Percentiles rank a stretch among this genome's conserved stretches.
Evolutionary conservation across 176 grass and related monocot species (phyloP).

Genomic region (Aegilops tauschii): DNA sequence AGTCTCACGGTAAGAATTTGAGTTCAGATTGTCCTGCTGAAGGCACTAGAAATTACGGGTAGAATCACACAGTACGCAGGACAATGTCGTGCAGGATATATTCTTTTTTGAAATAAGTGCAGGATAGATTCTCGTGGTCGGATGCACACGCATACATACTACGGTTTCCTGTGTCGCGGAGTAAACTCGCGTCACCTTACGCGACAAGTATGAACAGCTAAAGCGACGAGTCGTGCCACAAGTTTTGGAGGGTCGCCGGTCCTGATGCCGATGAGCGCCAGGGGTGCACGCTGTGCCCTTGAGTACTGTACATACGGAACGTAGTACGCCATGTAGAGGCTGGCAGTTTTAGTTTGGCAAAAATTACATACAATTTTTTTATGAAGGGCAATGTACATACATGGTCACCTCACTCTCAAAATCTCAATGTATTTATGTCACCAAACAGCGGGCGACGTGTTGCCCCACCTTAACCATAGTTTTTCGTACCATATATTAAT

Average conservation of each 20-base stretch:
- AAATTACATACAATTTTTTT: too few relatives aligned
- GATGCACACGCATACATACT: neutral
- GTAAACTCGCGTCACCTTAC: neutral
- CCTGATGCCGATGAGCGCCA: neutral
- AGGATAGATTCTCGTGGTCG: neutral
- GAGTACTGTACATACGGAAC: neutral
- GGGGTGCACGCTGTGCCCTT: neutral
- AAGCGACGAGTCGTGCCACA: neutral
- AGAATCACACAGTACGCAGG: neutral
- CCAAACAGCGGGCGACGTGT: neutral
- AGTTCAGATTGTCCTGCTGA: neutral
- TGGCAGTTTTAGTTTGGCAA: neutral
- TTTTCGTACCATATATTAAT: neutral
- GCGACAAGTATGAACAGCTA: neutral
- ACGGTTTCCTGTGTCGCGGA: neutral
- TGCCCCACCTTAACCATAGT: neutral
- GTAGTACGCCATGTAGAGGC: neutral
- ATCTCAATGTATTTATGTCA: neutral
- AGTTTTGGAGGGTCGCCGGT: neutral
- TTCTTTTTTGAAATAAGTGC: neutral
- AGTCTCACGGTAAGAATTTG: neutral
- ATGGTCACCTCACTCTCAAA: neutral
- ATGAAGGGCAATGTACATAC: too few relatives aligned
- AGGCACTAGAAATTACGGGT: too few relatives aligned
- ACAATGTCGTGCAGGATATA: neutral